Base-by-base conservation (phyloP, 1,139 yeast genomes). In the Kodamaea plutei region DNA sequence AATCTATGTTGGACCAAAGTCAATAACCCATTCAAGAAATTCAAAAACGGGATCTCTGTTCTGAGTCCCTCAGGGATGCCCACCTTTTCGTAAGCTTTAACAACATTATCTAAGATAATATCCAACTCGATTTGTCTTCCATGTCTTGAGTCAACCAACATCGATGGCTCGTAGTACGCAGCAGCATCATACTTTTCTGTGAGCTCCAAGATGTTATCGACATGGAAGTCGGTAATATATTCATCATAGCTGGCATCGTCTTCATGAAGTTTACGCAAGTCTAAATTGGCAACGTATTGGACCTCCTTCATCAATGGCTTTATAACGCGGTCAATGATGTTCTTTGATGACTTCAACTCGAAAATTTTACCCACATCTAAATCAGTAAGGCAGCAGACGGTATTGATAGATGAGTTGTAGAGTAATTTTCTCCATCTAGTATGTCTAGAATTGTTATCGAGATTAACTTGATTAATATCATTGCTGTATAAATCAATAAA, bases 341-440 rank as follows among this genome's bases (percentile, higher is more conserved):
- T 39, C 20, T 40, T 33, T 10, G 44, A 39, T 4, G 46, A 44
- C 16, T 41, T 35, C 19, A 41, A 36, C 10, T 46, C 50, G 20
- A 35, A 49, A 10, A 54, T 31, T 19, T 41, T 37, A 1, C 61
- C 61, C 18, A 73, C 73, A 48, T 82, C 87, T 29, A 60, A 37
- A 28, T 57, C 56, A 10, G 83, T 71, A 22, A 76, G 50, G 6
- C 80, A 76, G 37, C 78, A 70, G 4, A 76, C 63, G 2, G 89
- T 70, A 57, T 83, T 83, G 51, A 76, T 67, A 3, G 77, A 69
- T 6, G 83, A 73, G 48, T 84, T 84, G 58, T 83, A 83, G 13
- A 82, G 68, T 34, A 84, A 64, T 50, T 84, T 84, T 37, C 74
- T 64, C 93, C 93, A 84, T 50, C 94, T 63, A 5, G 77, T 65